Base-by-base conservation (phyloP, 306 rosid genomes). In the Corylus heterophylla region DNA sequence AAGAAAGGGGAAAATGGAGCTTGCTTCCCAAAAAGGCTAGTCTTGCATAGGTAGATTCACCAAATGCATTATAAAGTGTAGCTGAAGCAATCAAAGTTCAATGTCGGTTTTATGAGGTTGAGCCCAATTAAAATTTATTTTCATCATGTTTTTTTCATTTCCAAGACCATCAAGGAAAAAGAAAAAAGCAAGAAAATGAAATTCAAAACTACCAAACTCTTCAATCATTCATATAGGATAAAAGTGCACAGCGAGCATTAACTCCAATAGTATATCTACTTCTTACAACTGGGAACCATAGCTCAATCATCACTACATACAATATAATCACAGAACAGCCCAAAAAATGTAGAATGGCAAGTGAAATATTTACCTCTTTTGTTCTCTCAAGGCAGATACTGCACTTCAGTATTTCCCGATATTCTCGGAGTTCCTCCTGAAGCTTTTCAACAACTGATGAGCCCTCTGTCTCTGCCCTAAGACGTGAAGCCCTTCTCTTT, bases 341-440 rank as follows among this genome's bases (percentile, higher is more conserved):
- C 47, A 70, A 9, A 17, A 9, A 27, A n/a, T 64, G 13, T 18
- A 42, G 27, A 54, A 7, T 55, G n/a, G 16, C 27, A 45, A 54
- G 49, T 45, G 0, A 14, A 27, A 29, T 47, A n/a, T 16, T 59
- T 85, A 96, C 99, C 99, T 93, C 89, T 86, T 96, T 96, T 72
- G 90, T 85, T 85, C 96, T 89, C 67, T 91, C 92, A 35, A 81
- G 88, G 86, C 99, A 96, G 84, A 96, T 88, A 81, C 85, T 86
- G 89, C 99, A 96, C 79, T 96, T 96, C 52, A 96, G 83, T 84
- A 96, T 93, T 76, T 91, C 92, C 78, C 83, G 87, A 78, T 90
- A 96, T 71, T 96, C 99, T 82, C 87, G 85, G 68, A 93, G 93
- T 80, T 96, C 99, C 84, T 87, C 89, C 56, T 89, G 93, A 79